These are phyloP conservation scores for Heliamphora pulchella DNA, from an alignment of 179 eudicot species.

Conservation along the genomic window DNA sequence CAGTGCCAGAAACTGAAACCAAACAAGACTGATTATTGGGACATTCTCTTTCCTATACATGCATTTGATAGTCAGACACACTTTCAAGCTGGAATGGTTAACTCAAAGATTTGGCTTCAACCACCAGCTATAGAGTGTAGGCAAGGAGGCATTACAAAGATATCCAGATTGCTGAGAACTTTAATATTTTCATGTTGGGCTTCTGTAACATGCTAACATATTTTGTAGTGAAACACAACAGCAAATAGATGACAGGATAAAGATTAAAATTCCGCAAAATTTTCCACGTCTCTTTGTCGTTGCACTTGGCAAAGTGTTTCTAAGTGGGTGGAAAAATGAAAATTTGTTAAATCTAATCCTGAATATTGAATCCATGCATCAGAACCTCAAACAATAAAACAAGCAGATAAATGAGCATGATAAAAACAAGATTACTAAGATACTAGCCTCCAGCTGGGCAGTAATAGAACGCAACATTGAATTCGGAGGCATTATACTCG, in stretches of 20 bases:
- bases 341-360: not conserved
- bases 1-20: not conserved
- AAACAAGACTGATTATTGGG: not conserved
- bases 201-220: not conserved
- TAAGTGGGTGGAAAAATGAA: too few species aligned
- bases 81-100: not conserved
- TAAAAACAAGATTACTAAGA: constrained; percentile 30
- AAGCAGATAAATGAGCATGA: not conserved
- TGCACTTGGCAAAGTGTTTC: not conserved
- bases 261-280: not conserved
- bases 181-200: not conserved
- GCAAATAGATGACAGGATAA: not conserved
- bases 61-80: not conserved
- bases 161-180: not conserved
- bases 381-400: not conserved
- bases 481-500: not conserved
- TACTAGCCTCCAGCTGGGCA: constrained; percentile 29
- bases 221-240: constrained; percentile 1
- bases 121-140: not conserved
- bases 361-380: constrained; percentile 4
- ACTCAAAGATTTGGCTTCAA: too few species aligned
- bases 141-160: not conserved
- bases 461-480: constrained; percentile 25
- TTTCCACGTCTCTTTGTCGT: not conserved
- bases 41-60: not conserved